A percentile compares a stretch with the other conserved stretches of the same genome.
Conservation (phyloP, 139 green algal species). For the Picochlorum sp. region DNA sequence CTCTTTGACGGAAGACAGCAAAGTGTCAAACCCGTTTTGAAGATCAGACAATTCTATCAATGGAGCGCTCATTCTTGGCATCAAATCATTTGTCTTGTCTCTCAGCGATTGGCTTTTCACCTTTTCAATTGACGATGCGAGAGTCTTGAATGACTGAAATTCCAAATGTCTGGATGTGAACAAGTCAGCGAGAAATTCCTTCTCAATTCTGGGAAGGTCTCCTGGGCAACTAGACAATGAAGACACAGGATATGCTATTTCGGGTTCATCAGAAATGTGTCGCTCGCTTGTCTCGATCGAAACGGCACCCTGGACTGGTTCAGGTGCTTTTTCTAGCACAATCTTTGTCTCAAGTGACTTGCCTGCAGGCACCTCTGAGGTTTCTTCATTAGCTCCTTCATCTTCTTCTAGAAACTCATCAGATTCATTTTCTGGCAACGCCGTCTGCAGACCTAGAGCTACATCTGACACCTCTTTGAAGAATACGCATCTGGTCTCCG, state of each 20-base stretch:
- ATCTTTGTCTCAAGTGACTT: not conserved
- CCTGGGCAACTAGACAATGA: conserved; percentile 5
- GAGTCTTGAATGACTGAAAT: conserved; percentile 15
- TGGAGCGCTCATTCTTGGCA: not conserved
- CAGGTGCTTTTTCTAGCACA: too few relatives aligned
- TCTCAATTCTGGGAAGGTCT: conserved; percentile 10
- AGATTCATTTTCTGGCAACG: not conserved
- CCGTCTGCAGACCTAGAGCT: not conserved
- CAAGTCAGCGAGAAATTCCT: conserved; percentile 3
- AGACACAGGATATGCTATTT: conserved; percentile 1
- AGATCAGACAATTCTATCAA: not conserved
- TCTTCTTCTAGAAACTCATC: not conserved
- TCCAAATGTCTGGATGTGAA: conserved; percentile 26
- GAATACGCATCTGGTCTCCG: not conserved
- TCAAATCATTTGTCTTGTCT: not conserved
- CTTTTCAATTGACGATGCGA: conserved; percentile 10
- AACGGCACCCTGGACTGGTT: too few relatives aligned
- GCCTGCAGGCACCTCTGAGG: not conserved
- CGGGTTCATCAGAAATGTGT: too few relatives aligned
- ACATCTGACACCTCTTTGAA: not conserved
- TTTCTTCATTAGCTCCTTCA: conserved; percentile 1
- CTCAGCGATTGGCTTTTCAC: not conserved
- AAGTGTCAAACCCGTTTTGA: not conserved
- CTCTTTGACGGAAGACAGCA: not conserved
- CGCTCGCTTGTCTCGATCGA: too few relatives aligned